Evolutionary conservation across 805 yeast species (phyloP), one percentile per base, ranked within the genome.

Genomic region (Myxozyma geophila): DNA sequence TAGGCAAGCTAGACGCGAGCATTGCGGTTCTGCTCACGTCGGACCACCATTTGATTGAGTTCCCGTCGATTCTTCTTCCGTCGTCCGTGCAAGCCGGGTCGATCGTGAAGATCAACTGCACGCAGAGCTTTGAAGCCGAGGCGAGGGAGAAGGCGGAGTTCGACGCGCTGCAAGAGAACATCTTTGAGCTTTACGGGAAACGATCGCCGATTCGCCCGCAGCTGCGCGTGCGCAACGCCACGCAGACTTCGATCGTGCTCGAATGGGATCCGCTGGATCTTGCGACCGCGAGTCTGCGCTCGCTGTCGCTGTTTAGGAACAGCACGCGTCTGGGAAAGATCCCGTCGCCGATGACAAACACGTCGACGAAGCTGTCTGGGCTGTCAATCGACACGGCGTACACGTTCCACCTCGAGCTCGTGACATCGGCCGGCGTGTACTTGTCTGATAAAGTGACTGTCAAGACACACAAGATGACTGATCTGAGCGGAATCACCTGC

Each of bases 1-100:
- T 95, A 21, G 99, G 98, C 54, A 92, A 92, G 78, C 81, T 93
- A 51, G 99, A 95, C 74, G 97, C 98, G 12, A 92, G 98, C 1
- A 80, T 95, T 75, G 98, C 98, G 37, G 81, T 95, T 53, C 81
- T 95, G 51, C 83, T 96, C 44, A 93, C 99, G 19, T 84, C 88
- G 61, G 95, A 93, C 75, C 98, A 93, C 75, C 97, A 92, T 74
- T 81, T 93, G 66, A 92, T 95, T 68, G 99, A 95, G 73, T 95
- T 93, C 72, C 99, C 99, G n/a, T 91, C 98, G 2, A 86, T 93
- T 62, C 80, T 95, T 59, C 79, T 95, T 52, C 99, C 99, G 8
- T 89, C 87, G 70, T 92, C 93, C 46, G 95, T 92, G 41, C 83
- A 84, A 68, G 96, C 98, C 0, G 99, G 99, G 1, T 89, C 97